Evolutionary conservation across 2,329 filamentous ascomycete genomes (phyloP), one percentile per base, ranked within the genome.

Genomic region (Trichoderma simmonsii): DNA sequence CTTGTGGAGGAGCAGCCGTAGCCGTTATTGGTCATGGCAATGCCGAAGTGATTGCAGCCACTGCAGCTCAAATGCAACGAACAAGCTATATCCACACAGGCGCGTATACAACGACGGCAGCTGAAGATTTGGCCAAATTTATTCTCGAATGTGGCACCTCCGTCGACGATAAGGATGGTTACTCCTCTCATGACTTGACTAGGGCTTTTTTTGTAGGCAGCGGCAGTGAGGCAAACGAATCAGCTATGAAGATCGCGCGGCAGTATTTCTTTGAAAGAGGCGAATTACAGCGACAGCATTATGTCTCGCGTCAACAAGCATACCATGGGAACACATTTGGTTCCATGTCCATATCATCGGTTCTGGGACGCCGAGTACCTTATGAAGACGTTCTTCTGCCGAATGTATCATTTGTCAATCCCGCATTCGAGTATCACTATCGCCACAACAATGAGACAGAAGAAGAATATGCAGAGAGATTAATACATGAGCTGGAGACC

Each of bases 21-120:
- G 85, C 88, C 11, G 90, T 88, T 78, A 78, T 93, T 9, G 91
- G 90, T 18, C 89, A 92, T 76, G 86, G 86, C 36, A 85, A 90
- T 71, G 75, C 84, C 70, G 82, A 87, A 70, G 86, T 93, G 26
- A 83, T 82, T 32, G 80, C 85, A 21, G 89, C 89, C 1, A 84
- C 92, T 34, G 80, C 82, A 24, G 77, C 83, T 21, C 89, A 91
- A 75, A 81, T 90, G 77, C 81, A 83, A 69, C 80, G 72, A n/a
- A 74, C 78, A n/a, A 71, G 73, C 64, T 80, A 78, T 57, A 76
- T 77, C 8, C 78, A 80, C 73, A 78, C 77, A 3, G 72, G 73
- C 24, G 72, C 75, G 6, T 79, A 76, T 73, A 77, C 75, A 12
- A 76, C 76, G 1, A 18, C 72, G 4, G 75, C 73, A 0, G 77